Conservation (phyloP, 352 stramenopile genomes). For the Plasmopara muralis region DNA sequence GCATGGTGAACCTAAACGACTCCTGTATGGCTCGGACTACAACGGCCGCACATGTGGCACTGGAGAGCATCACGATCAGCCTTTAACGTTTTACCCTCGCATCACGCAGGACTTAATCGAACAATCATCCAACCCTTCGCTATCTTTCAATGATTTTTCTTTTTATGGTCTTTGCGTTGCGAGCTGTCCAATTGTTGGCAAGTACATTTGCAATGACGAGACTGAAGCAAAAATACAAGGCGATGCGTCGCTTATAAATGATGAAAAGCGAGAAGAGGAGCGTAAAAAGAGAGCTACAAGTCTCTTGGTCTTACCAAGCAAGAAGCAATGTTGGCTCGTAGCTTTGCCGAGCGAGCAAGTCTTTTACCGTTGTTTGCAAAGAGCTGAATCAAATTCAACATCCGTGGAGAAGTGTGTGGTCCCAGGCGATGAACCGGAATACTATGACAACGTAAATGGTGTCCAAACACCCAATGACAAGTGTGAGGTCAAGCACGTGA, state of each 20-base stretch:
- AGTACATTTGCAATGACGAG: slow-evolving; percentile 76
- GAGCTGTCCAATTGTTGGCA: slow-evolving; percentile 33
- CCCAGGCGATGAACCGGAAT: slow-evolving; percentile 53
- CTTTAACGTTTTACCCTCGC: slow-evolving; percentile 68
- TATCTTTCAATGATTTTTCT: slow-evolving; percentile 33
- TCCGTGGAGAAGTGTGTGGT: slow-evolving; percentile 62
- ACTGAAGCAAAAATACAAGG: slow-evolving; percentile 43
- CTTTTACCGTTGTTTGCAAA: slow-evolving; percentile 78
- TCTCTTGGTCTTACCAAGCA: slow-evolving; percentile 22
- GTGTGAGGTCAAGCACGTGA: slow-evolving; percentile 69
- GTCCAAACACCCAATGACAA: slow-evolving; percentile 48
- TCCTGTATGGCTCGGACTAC: slow-evolving; percentile 70
- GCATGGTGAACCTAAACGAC: slow-evolving; percentile 55
- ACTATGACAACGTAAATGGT: slow-evolving; percentile 54
- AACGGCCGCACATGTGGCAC: slow-evolving; percentile 72
- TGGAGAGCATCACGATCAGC: slow-evolving; percentile 16
- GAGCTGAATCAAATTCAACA: slow-evolving; percentile 51
- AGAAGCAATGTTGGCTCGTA: slow-evolving; percentile 58
- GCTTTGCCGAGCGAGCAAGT: slow-evolving; percentile 52
- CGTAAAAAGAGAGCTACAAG: slow-evolving; percentile 38
- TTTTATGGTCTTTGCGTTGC: slow-evolving; percentile 74
- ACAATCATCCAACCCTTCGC: slow-evolving; percentile 37
- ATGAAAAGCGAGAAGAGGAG: slow-evolving; percentile 33
- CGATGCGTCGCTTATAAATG: slow-evolving; percentile 33
- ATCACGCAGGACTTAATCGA: slow-evolving; percentile 72